Conservation (phyloP, 2,329 filamentous ascomycete genomes). For the Diplodia mutila region DNA sequence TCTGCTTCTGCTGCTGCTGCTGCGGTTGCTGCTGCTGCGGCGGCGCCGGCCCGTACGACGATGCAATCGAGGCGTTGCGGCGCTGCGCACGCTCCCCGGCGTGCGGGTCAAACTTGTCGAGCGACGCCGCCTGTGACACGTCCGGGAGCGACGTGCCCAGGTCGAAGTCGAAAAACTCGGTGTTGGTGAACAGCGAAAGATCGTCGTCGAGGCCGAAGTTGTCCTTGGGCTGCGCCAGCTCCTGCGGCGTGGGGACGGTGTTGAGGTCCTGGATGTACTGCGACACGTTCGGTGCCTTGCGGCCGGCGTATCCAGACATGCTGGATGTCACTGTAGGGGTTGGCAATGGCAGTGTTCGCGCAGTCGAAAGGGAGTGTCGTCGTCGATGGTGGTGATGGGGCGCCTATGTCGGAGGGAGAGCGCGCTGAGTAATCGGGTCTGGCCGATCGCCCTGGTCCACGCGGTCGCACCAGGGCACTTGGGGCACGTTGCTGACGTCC, state of each 20-base stretch:
- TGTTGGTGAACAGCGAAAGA: slow-evolving; percentile 60
- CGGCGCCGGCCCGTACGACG: slow-evolving; percentile 25
- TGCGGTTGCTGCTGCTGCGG: slow-evolving; percentile 13
- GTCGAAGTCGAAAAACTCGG: slow-evolving; percentile 72
- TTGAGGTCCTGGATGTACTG: slow-evolving; percentile 89
- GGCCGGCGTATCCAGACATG: slow-evolving; percentile 77
- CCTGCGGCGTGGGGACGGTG: slow-evolving; percentile 57
- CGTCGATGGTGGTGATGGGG: slow-evolving; percentile 9
- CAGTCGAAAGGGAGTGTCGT: slow-evolving; percentile 20
- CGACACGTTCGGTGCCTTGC: slow-evolving; percentile 83
- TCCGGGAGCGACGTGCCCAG: slow-evolving; percentile 33
- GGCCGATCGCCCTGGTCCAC: slow-evolving; percentile 6
- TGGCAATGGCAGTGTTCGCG: slow-evolving; percentile 8
- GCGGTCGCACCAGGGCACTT: background rate
- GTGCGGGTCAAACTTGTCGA: slow-evolving; percentile 37
- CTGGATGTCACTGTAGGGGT: slow-evolving; percentile 48
- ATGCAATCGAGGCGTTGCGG: slow-evolving; percentile 26
- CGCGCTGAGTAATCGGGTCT: slow-evolving; percentile 24
- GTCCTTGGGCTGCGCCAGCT: slow-evolving; percentile 32
- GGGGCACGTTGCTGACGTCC: background rate
- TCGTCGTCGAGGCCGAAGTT: slow-evolving; percentile 48
- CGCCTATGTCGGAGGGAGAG: slow-evolving; percentile 20
- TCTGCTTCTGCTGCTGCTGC: slow-evolving; percentile 25
- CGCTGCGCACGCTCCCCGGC: slow-evolving; percentile 31
- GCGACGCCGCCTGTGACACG: slow-evolving; percentile 27